A percentile compares a stretch with the other conserved stretches of the same genome.
phyloP scores from a whole-genome alignment of 495 filamentous ascomycete genomes.

The Aspergillus sclerotiicarbonarius region DNA sequence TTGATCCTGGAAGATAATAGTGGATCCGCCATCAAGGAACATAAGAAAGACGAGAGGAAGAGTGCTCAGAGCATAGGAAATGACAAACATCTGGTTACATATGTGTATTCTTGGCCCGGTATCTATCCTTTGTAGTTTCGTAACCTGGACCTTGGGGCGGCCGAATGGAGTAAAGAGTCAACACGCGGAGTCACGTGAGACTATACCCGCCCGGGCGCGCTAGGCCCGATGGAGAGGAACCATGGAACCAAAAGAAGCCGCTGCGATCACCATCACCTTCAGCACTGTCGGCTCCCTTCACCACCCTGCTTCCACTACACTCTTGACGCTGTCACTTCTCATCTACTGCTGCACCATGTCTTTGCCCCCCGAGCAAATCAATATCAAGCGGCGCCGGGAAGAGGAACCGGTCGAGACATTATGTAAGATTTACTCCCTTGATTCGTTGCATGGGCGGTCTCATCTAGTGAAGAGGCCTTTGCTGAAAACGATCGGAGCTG shows the following conservation, averaged over 20 bases:
- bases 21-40: constrained; percentile 12
- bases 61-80: constrained; percentile 13
- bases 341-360: constrained; percentile 27
- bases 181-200: constrained; percentile 14
- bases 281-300: constrained; percentile 1
- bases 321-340: background rate
- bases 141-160: too few relatives aligned
- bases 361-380: constrained; percentile 53
- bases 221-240: constrained; percentile 14
- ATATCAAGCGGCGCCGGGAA: constrained; percentile 55
- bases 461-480: background rate
- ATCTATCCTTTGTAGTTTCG: background rate
- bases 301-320: background rate
- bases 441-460: background rate
- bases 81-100: constrained; percentile 10
- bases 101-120: background rate
- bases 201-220: constrained; percentile 4
- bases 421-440: constrained; percentile 39
- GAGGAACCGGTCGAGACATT: constrained; percentile 56
- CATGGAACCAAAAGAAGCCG: constrained; percentile 11
- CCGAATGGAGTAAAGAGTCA: constrained; percentile 21
- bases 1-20: constrained; percentile 13
- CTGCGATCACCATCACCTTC: constrained; percentile 5
- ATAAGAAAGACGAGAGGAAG: constrained; percentile 14
- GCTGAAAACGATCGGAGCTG: background rate